Evolutionary conservation across 2,329 filamentous ascomycete species (phyloP), one percentile per base, ranked within the genome.

Genomic region (Paramyrothecium sp.): DNA sequence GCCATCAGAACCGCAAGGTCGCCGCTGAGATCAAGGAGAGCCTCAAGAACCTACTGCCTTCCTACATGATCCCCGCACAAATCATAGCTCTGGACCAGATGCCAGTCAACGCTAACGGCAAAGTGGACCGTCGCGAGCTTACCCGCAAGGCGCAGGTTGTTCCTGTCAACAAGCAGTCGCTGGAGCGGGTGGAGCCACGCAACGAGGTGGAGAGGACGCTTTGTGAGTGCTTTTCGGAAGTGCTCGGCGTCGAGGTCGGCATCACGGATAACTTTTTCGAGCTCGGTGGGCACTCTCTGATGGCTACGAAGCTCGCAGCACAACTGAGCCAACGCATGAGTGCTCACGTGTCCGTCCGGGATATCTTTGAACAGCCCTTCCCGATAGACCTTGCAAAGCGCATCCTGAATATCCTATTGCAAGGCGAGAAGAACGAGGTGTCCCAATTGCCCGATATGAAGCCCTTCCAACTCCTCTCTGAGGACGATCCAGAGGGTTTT

Each of bases 1-100:
- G 53, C 44, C 55, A 48, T 1, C 19, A 33, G 4, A 56, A 48
- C 3, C 50, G 48, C 11, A 51, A 52, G 30, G 48, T 58, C 11
- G 33, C 20, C 19, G 21, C 22, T 12, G 20, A 60, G 22, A 33
- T 60, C 22, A 30, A 30, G 3, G 30, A 44, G 11, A 54, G 10
- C 41, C 50, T 56, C 23, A 50, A 53, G 19, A 10, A 33, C 38
- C 17, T 47, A 33, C 34, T 69, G 1, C 66, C 67, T 4, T 46
- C 63, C 0, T 69, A 69, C 53, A 70, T 71, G 67, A 49, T 70
- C 16, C 68, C 67, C 1, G 48, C 57, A 1, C 55, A 19, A 7
- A 63, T 71, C 7, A 48, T 55, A 1, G 54, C 67, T 0, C 13
- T 70, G 16, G 64, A 66, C 2, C 46, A 62, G 3, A 63, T 71